These are phyloP conservation scores for Nigrospora osmanthi DNA, from an alignment of 2,329 filamentous ascomycete species.

Conservation along the genomic window DNA sequence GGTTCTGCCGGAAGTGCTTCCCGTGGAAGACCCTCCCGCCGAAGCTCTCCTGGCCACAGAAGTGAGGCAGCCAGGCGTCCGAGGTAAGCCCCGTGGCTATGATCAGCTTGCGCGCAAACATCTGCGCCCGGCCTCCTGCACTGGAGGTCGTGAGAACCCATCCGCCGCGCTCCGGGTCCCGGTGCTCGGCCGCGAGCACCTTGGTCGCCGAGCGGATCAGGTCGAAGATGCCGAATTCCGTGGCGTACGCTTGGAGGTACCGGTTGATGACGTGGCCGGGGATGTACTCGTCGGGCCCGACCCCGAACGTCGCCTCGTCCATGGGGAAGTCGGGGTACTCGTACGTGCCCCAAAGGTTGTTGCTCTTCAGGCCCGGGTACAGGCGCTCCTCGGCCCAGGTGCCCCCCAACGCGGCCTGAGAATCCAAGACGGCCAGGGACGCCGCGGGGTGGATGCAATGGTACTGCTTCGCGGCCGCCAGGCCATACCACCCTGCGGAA, in stretches of 20 bases:
- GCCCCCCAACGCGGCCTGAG: conserved; percentile 51
- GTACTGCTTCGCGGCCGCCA: conserved; percentile 55
- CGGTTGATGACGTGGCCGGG: conserved; percentile 45
- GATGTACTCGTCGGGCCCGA: conserved; percentile 46
- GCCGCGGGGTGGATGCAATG: conserved; percentile 47
- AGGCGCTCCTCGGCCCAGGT: conserved; percentile 62
- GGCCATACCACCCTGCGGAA: conserved; percentile 27
- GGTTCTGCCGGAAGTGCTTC: conserved; percentile 34
- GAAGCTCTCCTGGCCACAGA: conserved; percentile 42
- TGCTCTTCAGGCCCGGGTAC: conserved; percentile 63
- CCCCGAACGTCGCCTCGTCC: conserved; percentile 39
- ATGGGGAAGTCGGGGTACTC: conserved; percentile 71
- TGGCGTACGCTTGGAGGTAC: conserved; percentile 49
- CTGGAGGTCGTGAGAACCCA: conserved; percentile 17
- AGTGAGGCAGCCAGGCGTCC: conserved; percentile 43
- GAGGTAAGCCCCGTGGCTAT: conserved; percentile 56
- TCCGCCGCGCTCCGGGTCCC: conserved; percentile 26
- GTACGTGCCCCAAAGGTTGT: conserved; percentile 67
- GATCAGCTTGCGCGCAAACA: conserved; percentile 41
- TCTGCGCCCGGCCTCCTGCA: conserved; percentile 11
- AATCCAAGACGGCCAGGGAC: conserved; percentile 50
- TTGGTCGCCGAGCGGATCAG: conserved; percentile 41
- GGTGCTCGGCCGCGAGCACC: conserved; percentile 40
- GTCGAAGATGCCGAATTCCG: conserved; percentile 40
- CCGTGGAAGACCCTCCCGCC: conserved; percentile 48